Conservation (phyloP, 2,329 filamentous ascomycete genomes). For the Trichoderma lentiforme region DNA sequence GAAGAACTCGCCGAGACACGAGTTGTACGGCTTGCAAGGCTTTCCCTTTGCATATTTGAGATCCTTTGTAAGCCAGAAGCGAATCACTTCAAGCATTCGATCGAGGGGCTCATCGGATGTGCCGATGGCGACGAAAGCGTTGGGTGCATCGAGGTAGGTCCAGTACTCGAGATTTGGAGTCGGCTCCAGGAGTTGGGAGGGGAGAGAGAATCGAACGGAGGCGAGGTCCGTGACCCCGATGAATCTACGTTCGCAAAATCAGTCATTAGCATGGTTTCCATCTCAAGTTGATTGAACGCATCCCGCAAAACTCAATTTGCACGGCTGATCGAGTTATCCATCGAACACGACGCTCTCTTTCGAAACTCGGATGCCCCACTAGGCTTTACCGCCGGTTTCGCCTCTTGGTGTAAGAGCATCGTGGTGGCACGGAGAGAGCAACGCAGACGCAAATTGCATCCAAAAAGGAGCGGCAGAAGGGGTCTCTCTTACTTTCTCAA, state of each 20-base stretch:
- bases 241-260: constrained; percentile 57
- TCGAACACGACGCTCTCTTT: not conserved
- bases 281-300: not conserved
- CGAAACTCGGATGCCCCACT: constrained; percentile 15
- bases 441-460: not conserved
- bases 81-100: constrained; percentile 89
- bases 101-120: constrained; percentile 88
- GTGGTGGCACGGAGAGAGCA: not conserved
- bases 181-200: constrained; percentile 91
- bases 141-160: constrained; percentile 95
- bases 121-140: constrained; percentile 78
- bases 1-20: constrained; percentile 95
- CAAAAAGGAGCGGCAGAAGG: not conserved
- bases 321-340: not conserved
- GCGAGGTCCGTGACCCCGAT: constrained; percentile 96
- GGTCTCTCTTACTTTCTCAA: constrained; percentile 70
- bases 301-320: not conserved
- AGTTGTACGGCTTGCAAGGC: constrained; percentile 99
- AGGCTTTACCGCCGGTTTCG: constrained; percentile 18
- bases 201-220: constrained; percentile 90
- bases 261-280: not conserved
- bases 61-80: constrained; percentile 99
- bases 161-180: constrained; percentile 98
- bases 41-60: constrained; percentile 98
- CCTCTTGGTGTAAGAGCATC: not conserved